A percentile compares a stretch with the other conserved stretches of the same genome.
Conservation (phyloP, 2,329 filamentous ascomycete species). For the Tolypocladium tropicale region DNA sequence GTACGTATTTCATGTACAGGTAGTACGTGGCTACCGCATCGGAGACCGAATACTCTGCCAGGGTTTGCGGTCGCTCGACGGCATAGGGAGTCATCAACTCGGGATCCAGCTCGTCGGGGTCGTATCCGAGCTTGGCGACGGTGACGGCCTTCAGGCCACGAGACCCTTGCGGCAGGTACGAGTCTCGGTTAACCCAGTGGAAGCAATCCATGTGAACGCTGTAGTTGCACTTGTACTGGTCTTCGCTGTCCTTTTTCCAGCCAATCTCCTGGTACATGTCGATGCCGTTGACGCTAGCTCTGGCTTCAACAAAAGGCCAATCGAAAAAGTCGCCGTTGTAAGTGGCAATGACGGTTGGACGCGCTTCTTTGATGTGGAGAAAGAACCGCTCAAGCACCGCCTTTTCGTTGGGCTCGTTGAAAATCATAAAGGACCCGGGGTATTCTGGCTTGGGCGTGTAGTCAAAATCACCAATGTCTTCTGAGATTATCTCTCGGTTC, state of each 20-base stretch:
- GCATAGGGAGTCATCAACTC: constrained; percentile 95
- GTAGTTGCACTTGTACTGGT: constrained; percentile 92
- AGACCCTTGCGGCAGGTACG: constrained; percentile 93
- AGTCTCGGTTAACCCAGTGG: constrained; percentile 97
- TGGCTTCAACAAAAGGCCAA: constrained; percentile 95
- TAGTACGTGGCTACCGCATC: constrained; percentile 99
- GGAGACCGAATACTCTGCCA: constrained; percentile 97
- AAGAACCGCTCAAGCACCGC: constrained; percentile 85
- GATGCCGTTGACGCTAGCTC: constrained; percentile 88
- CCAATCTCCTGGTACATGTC: constrained; percentile 99
- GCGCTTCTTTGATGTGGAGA: constrained; percentile 85
- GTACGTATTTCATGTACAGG: constrained; percentile 99
- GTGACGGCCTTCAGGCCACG: constrained; percentile 96
- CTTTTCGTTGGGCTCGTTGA: constrained; percentile 95
- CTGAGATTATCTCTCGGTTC: constrained; percentile 93
- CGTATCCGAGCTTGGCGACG: constrained; percentile 94
- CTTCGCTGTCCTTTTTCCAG: constrained; percentile 89
- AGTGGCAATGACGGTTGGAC: constrained; percentile 95
- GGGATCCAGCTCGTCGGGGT: constrained; percentile 93
- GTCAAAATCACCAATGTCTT: constrained; percentile 95
- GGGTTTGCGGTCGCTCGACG: constrained; percentile 78
- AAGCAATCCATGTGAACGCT: constrained; percentile 99
- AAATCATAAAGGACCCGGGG: constrained; percentile 89
- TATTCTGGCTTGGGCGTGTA: constrained; percentile 98
- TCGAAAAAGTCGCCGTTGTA: constrained; percentile 99